Percentiles rank a stretch among this genome's conserved stretches.
Conservation (phyloP, 192 early-diverging fungal species). For the Geranomyces michiganensis region DNA sequence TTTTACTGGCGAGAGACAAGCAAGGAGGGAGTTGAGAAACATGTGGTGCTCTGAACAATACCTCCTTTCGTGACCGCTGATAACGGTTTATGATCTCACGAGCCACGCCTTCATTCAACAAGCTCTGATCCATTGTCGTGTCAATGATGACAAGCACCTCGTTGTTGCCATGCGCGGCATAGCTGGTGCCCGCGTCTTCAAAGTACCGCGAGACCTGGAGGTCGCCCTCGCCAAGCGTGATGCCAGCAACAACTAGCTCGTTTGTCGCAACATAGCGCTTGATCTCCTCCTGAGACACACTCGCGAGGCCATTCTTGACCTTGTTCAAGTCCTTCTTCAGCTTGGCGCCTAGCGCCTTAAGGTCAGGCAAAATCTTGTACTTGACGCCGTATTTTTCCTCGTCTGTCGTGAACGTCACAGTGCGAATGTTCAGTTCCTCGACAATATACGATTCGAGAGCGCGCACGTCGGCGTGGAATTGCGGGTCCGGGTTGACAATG, state of each 20-base stretch:
- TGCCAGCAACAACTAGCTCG: slow-evolving; percentile 76
- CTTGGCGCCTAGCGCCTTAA: slow-evolving; percentile 84
- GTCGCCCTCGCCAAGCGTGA: slow-evolving; percentile 79
- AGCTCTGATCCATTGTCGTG: slow-evolving; percentile 72
- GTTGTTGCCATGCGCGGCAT: slow-evolving; percentile 77
- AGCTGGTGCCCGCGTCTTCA: slow-evolving; percentile 63
- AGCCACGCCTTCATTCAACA: slow-evolving; percentile 88
- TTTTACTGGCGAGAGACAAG: background rate
- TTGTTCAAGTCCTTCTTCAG: slow-evolving; percentile 86
- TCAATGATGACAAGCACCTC: slow-evolving; percentile 90
- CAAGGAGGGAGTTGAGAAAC: background rate
- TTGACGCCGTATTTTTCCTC: slow-evolving; percentile 91
- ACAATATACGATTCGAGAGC: slow-evolving; percentile 84
- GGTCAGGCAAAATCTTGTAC: slow-evolving; percentile 90
- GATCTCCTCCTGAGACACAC: slow-evolving; percentile 74
- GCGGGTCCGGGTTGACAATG: slow-evolving; percentile 81
- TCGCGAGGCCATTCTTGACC: slow-evolving; percentile 82
- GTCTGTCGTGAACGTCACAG: slow-evolving; percentile 83
- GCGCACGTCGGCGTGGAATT: slow-evolving; percentile 87
- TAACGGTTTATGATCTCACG: slow-evolving; percentile 97
- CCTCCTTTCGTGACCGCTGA: slow-evolving; percentile 94
- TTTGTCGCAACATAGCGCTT: slow-evolving; percentile 75
- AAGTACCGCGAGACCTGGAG: slow-evolving; percentile 83
- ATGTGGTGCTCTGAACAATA: background rate
- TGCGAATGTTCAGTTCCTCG: slow-evolving; percentile 87